Percentiles rank a stretch among this genome's conserved stretches.
phyloP scores from a whole-genome alignment of 371 early-diverging fungal species.

The Rhizopus delemar region DNA sequence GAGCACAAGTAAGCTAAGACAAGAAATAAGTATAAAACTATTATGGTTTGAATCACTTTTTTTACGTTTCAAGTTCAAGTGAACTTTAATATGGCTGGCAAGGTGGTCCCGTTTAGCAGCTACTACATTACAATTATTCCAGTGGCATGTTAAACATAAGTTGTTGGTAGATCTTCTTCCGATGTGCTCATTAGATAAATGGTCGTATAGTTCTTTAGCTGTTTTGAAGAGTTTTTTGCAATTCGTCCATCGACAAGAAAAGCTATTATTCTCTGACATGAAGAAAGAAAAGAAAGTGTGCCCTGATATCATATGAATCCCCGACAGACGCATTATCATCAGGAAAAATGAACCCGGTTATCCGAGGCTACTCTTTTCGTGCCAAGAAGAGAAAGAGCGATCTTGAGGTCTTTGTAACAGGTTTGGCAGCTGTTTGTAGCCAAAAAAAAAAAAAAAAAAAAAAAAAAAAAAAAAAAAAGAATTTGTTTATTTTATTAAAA shows the following conservation, averaged over 20 bases:
- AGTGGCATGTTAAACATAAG: slow-evolving; percentile 82
- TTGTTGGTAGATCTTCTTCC: slow-evolving; percentile 88
- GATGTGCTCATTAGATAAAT: slow-evolving; percentile 84
- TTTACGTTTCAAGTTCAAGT: slow-evolving; percentile 83
- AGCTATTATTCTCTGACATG: neutral
- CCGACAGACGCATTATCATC: too few species aligned
- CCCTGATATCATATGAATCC: too few species aligned
- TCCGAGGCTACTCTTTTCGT: too few species aligned
- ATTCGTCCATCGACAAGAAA: slow-evolving; percentile 51
- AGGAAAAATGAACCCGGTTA: too few species aligned
- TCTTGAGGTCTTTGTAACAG: too few species aligned
- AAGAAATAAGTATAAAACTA: neutral
- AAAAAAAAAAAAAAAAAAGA: too few species aligned
- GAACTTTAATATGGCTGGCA: slow-evolving; percentile 86
- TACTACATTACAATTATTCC: slow-evolving; percentile 76
- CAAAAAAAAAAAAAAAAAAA: too few species aligned
- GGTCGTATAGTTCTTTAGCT: slow-evolving; percentile 77
- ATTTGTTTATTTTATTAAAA: too few species aligned
- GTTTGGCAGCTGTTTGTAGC: too few species aligned
- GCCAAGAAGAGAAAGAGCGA: too few species aligned
- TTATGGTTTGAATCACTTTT: slow-evolving; percentile 15
- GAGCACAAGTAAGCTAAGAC: slow-evolving; percentile 25
- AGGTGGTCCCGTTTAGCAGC: slow-evolving; percentile 91
- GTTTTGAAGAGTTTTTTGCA: slow-evolving; percentile 60
- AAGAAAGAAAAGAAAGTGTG: too few species aligned